A percentile compares a stretch with the other conserved stretches of the same genome.
Conservation (phyloP, 306 rosid genomes). For the Castanospermum australe region DNA sequence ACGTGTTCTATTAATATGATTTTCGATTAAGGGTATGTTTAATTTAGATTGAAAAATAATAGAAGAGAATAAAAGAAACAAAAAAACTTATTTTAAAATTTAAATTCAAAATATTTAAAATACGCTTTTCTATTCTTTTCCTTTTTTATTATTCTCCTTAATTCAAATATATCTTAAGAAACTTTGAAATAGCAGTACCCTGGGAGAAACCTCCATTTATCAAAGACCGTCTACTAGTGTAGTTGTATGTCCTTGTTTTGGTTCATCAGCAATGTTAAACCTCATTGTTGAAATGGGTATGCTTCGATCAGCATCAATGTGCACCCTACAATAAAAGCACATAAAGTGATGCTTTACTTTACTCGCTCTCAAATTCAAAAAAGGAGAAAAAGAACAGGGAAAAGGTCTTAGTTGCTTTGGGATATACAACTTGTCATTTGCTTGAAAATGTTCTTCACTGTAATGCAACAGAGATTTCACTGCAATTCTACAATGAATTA, state of each 20-base stretch:
- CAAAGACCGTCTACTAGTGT: not conserved
- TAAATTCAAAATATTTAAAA: too few relatives aligned
- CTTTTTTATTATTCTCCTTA: too few relatives aligned
- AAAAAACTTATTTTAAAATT: too few relatives aligned
- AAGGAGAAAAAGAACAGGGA: not conserved
- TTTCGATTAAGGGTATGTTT: too few relatives aligned
- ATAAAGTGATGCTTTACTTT: not conserved
- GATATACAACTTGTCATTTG: not conserved
- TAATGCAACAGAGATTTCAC: not conserved
- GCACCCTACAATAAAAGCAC: not conserved
- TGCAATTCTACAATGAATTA: not conserved
- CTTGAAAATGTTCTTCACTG: not conserved
- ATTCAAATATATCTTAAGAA: too few relatives aligned
- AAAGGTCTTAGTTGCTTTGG: not conserved
- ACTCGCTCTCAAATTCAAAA: not conserved
- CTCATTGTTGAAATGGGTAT: not conserved
- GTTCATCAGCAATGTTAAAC: not conserved
- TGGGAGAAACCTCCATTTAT: not conserved
- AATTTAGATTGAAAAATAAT: too few relatives aligned
- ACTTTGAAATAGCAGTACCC: not conserved
- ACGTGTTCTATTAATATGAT: too few relatives aligned
- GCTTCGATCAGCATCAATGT: not conserved
- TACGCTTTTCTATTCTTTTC: too few relatives aligned
- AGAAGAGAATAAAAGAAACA: too few relatives aligned
- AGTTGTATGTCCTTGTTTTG: not conserved